These are phyloP conservation scores for Pseudozyma sp. DNA, from an alignment of 1,284 basidiomycete genomes.

Conservation along the genomic window DNA sequence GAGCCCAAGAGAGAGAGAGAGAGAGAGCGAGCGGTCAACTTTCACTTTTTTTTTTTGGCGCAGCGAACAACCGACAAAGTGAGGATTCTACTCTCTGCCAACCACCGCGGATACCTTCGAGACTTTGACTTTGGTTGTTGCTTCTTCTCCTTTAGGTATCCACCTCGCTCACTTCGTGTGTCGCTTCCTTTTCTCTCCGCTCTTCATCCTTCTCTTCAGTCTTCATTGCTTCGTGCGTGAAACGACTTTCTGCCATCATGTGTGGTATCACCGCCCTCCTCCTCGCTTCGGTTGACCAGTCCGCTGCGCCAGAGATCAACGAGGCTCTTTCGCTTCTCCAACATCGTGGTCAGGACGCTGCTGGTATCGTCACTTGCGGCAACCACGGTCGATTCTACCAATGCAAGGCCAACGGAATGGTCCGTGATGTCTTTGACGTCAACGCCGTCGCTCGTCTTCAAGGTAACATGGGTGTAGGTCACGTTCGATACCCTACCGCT, in stretches of 20 bases:
- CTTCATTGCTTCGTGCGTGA: constrained; percentile 1
- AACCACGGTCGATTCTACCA: constrained; percentile 95
- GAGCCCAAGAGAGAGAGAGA: no score
- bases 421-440: constrained; percentile 94
- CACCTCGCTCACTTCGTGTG: constrained; percentile 29
- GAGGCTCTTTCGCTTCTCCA: constrained; percentile 68
- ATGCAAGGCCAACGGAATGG: constrained; percentile 99
- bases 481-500: constrained; percentile 89
- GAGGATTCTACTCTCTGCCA: no score
- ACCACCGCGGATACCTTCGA: not conserved
- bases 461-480: constrained; percentile 97
- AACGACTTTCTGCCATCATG: constrained; percentile 42
- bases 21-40: no score
- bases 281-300: constrained; percentile 52
- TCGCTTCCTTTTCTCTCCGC: constrained; percentile 15
- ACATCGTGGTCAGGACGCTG: constrained; percentile 88
- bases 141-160: constrained; percentile 38
- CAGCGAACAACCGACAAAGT: no score
- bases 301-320: constrained; percentile 66
- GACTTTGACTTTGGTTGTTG: constrained; percentile 10
- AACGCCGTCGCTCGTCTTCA: constrained; percentile 81
- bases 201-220: not conserved
- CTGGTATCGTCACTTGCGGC: constrained; percentile 96
- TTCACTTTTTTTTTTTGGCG: no score
- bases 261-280: constrained; percentile 68